Conservation (phyloP, 495 filamentous ascomycete genomes). For the Penicillium roqueforti region DNA sequence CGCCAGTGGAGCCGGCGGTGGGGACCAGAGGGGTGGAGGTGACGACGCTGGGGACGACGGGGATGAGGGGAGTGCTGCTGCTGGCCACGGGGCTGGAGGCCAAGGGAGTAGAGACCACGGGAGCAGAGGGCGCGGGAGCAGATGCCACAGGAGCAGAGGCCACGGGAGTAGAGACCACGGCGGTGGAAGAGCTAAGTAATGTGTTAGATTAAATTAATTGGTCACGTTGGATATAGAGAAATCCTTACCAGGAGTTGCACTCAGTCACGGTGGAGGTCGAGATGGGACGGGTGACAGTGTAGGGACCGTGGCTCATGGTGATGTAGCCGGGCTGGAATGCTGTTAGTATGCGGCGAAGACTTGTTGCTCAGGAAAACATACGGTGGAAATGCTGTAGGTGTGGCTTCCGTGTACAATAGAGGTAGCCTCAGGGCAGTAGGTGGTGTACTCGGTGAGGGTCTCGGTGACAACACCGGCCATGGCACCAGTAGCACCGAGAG, state of each 20-base stretch:
- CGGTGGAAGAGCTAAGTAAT: conserved; percentile 16
- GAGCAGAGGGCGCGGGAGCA: too few relatives aligned
- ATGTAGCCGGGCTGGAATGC: conserved; percentile 61
- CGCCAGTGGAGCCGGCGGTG: conserved; percentile 22
- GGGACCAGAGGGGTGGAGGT: conserved; percentile 12
- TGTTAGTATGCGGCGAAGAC: conserved; percentile 17
- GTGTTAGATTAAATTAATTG: conserved; percentile 12
- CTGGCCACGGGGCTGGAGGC: neutral
- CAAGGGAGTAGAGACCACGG: conserved; percentile 6
- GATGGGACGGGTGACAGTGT: conserved; percentile 68
- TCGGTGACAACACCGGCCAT: conserved; percentile 65
- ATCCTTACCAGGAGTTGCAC: conserved; percentile 61
- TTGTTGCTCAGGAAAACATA: conserved; percentile 27
- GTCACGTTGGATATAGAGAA: too few relatives aligned
- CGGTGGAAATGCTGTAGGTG: conserved; percentile 79
- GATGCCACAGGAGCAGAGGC: too few relatives aligned
- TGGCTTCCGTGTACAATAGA: conserved; percentile 59
- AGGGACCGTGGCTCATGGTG: conserved; percentile 60
- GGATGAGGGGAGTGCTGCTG: conserved; percentile 27
- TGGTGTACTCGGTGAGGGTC: conserved; percentile 74
- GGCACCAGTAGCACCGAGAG: conserved; percentile 57
- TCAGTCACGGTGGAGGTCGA: conserved; percentile 56
- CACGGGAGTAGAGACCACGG: neutral
- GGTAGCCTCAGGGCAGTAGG: conserved; percentile 80
- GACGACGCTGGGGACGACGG: conserved; percentile 43